These are phyloP conservation scores for Dissophora ornata DNA, from an alignment of 192 early-diverging fungal species.

Conservation along the genomic window DNA sequence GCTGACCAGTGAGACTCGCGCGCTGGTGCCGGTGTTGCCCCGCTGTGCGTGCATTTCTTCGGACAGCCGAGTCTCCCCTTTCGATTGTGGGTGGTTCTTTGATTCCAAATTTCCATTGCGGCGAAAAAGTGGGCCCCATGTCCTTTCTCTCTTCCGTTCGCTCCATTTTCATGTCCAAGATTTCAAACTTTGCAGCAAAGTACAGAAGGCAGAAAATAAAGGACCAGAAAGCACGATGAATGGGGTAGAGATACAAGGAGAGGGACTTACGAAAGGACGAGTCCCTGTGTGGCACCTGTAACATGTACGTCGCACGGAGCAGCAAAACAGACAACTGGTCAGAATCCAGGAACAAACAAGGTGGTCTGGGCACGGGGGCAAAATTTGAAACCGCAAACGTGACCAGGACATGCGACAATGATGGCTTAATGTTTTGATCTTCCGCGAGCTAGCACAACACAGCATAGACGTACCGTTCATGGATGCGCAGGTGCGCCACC, in stretches of 20 bases:
- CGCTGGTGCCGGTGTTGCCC: slow-evolving; percentile 1
- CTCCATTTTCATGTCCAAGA: slow-evolving; percentile 50
- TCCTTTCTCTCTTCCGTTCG: slow-evolving; percentile 39
- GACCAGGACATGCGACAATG: too few relatives aligned
- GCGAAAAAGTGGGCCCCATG: slow-evolving; percentile 48
- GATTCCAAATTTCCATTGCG: slow-evolving; percentile 28
- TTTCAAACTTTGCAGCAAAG: slow-evolving; percentile 48
- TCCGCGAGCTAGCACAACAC: background rate
- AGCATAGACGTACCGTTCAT: slow-evolving; percentile 58
- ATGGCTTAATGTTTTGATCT: too few relatives aligned
- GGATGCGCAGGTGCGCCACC: slow-evolving; percentile 80
- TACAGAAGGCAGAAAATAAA: slow-evolving; percentile 44
- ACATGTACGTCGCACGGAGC: background rate
- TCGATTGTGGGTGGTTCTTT: slow-evolving; percentile 22
- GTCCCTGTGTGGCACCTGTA: slow-evolving; percentile 53
- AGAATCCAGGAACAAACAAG: too few relatives aligned
- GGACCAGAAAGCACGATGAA: slow-evolving; percentile 44
- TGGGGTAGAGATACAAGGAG: slow-evolving; percentile 33
- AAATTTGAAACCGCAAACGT: too few relatives aligned
- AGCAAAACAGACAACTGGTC: background rate
- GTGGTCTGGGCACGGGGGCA: too few relatives aligned
- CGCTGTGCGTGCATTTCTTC: slow-evolving; percentile 20
- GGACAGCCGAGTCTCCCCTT: slow-evolving; percentile 26
- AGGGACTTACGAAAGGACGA: slow-evolving; percentile 56
- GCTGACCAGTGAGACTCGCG: slow-evolving; percentile 6